Percentiles rank a stretch among this genome's conserved stretches.
Evolutionary conservation across 108 stramenopile genomes (phyloP).

Genomic region (Nannochloropsis salina): DNA sequence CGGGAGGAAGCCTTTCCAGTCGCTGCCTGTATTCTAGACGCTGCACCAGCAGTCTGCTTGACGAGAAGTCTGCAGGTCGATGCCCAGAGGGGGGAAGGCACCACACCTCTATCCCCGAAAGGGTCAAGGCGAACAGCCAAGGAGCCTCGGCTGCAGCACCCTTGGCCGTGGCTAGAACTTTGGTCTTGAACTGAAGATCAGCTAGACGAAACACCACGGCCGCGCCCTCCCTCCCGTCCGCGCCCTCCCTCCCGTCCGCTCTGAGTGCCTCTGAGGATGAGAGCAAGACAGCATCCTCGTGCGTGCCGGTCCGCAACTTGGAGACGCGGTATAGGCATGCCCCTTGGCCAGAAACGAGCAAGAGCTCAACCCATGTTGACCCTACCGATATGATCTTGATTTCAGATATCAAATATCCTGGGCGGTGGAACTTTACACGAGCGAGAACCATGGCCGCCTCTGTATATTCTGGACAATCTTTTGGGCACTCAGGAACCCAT

Average conservation of each 20-base stretch:
- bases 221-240: not conserved
- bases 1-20: not conserved
- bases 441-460: not conserved
- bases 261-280: no score
- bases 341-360: not conserved
- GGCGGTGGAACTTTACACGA: constrained; percentile 1
- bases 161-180: not conserved
- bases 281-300: not conserved
- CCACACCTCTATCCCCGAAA: constrained; percentile 17
- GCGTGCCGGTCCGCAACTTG: not conserved
- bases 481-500: not conserved
- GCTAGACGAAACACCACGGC: constrained; percentile 10
- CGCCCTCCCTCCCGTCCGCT: not conserved
- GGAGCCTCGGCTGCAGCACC: not conserved
- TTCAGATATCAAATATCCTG: not conserved
- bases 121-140: constrained; percentile 16
- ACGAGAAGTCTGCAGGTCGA: not conserved
- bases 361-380: not conserved
- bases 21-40: constrained; percentile 7
- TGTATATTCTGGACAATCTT: not conserved
- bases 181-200: not conserved
- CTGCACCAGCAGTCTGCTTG: not conserved
- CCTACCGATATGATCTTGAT: not conserved
- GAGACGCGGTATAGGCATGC: constrained; percentile 1
- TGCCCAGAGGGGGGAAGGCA: not conserved